These are phyloP conservation scores for Colletotrichum sp. DNA, from an alignment of 2,329 filamentous ascomycete genomes.

Conservation along the genomic window DNA sequence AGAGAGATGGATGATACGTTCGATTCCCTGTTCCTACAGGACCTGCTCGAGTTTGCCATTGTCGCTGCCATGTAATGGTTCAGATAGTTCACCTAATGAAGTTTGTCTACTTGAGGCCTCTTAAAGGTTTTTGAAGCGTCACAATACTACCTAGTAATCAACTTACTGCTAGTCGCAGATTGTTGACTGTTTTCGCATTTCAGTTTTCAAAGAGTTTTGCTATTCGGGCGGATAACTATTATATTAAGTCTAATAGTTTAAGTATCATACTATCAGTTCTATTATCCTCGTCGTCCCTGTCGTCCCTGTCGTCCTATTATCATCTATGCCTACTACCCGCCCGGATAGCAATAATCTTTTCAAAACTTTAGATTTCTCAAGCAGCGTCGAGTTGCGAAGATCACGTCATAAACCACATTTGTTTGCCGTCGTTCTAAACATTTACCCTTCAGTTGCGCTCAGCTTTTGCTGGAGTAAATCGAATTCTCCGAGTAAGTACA, in stretches of 20 bases:
- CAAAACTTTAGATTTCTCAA: background rate
- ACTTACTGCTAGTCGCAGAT: background rate
- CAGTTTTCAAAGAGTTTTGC: too few species aligned
- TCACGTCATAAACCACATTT: background rate
- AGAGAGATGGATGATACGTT: background rate
- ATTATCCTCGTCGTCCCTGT: too few species aligned
- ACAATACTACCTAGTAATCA: background rate
- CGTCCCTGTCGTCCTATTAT: too few species aligned
- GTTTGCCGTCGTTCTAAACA: background rate
- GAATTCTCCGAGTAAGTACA: accelerated
- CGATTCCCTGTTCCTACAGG: background rate
- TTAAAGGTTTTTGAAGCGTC: background rate
- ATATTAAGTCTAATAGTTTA: too few species aligned
- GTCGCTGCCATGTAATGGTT: background rate
- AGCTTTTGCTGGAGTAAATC: background rate
- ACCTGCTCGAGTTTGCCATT: accelerated
- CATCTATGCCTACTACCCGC: too few species aligned
- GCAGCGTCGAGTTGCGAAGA: background rate
- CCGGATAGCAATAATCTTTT: background rate
- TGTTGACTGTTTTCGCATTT: accelerated
- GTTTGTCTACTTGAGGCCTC: background rate
- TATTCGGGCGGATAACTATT: accelerated
- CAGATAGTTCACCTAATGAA: background rate
- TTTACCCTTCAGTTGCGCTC: background rate
- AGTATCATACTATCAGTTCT: too few species aligned